Percentiles rank a stretch among this genome's conserved stretches.
phyloP scores from a whole-genome alignment of 139 green algal genomes.

The Bryopsis sp. region DNA sequence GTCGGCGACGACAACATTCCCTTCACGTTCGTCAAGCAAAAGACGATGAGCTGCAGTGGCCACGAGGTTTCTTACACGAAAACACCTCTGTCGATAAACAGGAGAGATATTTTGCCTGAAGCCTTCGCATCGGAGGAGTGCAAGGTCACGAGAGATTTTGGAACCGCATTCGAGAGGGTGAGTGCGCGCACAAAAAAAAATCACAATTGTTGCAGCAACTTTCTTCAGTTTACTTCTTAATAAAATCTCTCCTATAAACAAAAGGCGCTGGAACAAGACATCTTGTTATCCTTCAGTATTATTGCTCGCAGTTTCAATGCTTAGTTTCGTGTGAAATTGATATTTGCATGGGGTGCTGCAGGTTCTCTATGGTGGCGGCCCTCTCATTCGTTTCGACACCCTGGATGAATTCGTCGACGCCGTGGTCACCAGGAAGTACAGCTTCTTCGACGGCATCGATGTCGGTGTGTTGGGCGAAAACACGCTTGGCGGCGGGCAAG shows the following conservation, averaged over 20 bases:
- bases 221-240: too few species aligned
- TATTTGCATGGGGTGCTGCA: too few species aligned
- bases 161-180: constrained; percentile 17
- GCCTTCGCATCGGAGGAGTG: constrained; percentile 14
- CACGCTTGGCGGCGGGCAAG: not conserved
- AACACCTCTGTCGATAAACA: constrained; percentile 10
- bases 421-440: constrained; percentile 10
- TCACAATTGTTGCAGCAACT: too few species aligned
- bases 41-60: not conserved
- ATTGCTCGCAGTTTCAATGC: too few species aligned
- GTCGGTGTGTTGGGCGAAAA: not conserved
- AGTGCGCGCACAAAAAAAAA: too few species aligned
- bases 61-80: constrained; percentile 15
- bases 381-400: constrained; percentile 12
- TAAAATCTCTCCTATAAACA: too few species aligned
- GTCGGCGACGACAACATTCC: not conserved
- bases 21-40: not conserved
- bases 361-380: constrained; percentile 16
- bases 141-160: constrained; percentile 6
- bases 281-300: too few species aligned
- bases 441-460: constrained; percentile 10
- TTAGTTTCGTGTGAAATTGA: too few species aligned
- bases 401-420: constrained; percentile 17
- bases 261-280: too few species aligned
- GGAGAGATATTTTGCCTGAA: constrained; percentile 3